Percentiles rank a stretch among this genome's conserved stretches.
Conservation (phyloP, 2,329 filamentous ascomycete species). For the Didymella keratinophila region DNA sequence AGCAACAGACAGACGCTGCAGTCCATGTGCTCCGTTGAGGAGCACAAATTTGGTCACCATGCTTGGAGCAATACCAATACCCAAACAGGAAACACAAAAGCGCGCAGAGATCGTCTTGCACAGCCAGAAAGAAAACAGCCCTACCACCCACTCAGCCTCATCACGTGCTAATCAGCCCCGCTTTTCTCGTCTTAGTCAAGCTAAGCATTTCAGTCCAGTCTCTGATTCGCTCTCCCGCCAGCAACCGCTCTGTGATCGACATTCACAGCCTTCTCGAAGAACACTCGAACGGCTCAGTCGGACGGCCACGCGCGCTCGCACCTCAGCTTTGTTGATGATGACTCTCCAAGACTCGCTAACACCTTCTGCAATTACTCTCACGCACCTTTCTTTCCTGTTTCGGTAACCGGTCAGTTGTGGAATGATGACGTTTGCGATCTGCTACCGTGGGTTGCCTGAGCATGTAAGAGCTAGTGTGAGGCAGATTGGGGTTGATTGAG, state of each 20-base stretch:
- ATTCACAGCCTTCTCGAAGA: slow-evolving; percentile 16
- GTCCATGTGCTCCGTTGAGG: neutral
- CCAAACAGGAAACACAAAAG: neutral
- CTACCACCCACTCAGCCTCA: slow-evolving; percentile 12
- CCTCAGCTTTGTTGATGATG: too few relatives aligned
- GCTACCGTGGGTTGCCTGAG: slow-evolving; percentile 8
- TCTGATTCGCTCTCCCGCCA: neutral
- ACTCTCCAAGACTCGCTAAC: neutral
- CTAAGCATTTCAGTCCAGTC: neutral
- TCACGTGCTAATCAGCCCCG: slow-evolving; percentile 1
- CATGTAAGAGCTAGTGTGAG: slow-evolving; percentile 5
- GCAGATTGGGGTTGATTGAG: slow-evolving; percentile 6
- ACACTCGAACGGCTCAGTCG: slow-evolving; percentile 6
- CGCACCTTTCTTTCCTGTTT: neutral
- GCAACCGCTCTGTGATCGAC: neutral
- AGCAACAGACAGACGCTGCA: neutral
- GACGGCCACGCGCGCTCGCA: neutral
- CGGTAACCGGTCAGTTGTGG: slow-evolving; percentile 2
- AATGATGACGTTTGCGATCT: slow-evolving; percentile 1
- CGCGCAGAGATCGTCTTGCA: neutral
- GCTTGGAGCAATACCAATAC: neutral
- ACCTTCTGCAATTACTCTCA: neutral
- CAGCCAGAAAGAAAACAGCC: neutral
- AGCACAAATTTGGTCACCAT: neutral
- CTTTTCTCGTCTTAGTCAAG: neutral